These are phyloP conservation scores for Shiraia bambusicola DNA, from an alignment of 2,329 filamentous ascomycete species.

Conservation along the genomic window DNA sequence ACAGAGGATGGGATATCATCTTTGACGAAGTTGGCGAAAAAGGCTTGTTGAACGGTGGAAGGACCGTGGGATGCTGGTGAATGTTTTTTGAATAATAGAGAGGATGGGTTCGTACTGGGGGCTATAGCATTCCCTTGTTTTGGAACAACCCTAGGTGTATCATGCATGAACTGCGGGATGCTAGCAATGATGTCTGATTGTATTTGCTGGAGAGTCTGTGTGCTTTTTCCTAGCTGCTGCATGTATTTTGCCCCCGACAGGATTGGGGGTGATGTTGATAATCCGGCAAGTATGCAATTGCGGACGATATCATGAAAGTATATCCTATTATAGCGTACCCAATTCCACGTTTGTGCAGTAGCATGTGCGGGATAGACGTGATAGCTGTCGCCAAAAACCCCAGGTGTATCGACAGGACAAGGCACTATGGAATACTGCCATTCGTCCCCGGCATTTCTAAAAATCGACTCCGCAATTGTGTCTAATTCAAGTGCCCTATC, in stretches of 20 bases:
- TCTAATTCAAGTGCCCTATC: conserved; percentile 31
- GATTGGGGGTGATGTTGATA: conserved; percentile 27
- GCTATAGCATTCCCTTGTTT: neutral
- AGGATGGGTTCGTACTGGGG: neutral
- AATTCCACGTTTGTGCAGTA: conserved; percentile 38
- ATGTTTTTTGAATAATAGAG: neutral
- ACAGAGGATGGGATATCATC: conserved; percentile 1
- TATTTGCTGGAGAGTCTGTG: conserved; percentile 23
- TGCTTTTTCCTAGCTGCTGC: conserved; percentile 24
- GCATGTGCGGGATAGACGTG: conserved; percentile 34
- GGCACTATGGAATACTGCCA: conserved; percentile 29
- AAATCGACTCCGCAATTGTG: conserved; percentile 18
- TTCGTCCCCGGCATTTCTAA: conserved; percentile 15
- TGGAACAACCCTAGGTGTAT: conserved; percentile 25
- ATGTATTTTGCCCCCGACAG: conserved; percentile 24
- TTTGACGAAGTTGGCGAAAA: conserved; percentile 28
- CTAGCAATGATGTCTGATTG: conserved; percentile 39
- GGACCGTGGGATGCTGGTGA: neutral
- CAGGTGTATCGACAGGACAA: conserved; percentile 3
- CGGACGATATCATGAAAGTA: conserved; percentile 41
- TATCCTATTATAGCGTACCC: conserved; percentile 36
- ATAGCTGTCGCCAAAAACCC: conserved; percentile 31
- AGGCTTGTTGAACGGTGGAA: conserved; percentile 6
- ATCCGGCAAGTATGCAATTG: conserved; percentile 30
- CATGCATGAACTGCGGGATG: conserved; percentile 39